A percentile compares a stretch with the other conserved stretches of the same genome.
Evolutionary conservation across 345 rosid genomes (phyloP).

Genomic region (Salix arbutifolia): DNA sequence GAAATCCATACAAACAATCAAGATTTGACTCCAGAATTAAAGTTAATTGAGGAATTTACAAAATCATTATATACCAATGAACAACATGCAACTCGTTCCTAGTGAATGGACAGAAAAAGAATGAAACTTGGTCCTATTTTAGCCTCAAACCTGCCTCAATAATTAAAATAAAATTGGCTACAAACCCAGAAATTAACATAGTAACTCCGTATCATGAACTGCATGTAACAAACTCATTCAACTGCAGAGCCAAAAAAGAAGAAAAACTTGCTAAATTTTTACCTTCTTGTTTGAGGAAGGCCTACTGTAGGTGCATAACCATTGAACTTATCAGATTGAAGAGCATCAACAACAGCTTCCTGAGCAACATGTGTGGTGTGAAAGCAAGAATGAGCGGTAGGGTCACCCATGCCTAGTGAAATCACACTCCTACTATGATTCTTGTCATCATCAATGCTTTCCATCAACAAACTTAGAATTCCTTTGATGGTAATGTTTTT

Average conservation of each 20-base stretch:
- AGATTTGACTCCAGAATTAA: neutral
- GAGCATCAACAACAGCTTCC: slow-evolving; percentile 64
- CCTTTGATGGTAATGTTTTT: slow-evolving; percentile 75
- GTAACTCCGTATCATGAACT: neutral
- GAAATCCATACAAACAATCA: neutral
- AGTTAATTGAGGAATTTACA: neutral
- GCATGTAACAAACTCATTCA: neutral
- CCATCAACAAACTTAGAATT: slow-evolving; percentile 58
- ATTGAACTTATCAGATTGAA: slow-evolving; percentile 70
- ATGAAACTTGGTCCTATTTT: neutral
- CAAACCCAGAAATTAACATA: neutral
- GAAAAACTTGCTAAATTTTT: neutral
- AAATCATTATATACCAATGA: neutral
- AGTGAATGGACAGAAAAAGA: neutral
- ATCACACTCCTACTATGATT: slow-evolving; percentile 40
- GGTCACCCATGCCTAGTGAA: slow-evolving; percentile 92
- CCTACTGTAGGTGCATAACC: slow-evolving; percentile 93
- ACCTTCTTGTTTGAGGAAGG: slow-evolving; percentile 91
- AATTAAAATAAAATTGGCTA: neutral
- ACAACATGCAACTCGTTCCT: neutral
- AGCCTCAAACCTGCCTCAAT: neutral
- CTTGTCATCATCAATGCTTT: slow-evolving; percentile 41
- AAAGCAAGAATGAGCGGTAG: slow-evolving; percentile 74
- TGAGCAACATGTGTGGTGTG: slow-evolving; percentile 56
- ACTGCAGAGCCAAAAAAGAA: neutral